phyloP scores from a whole-genome alignment of 129 eudicot genomes.

The Smallanthus sonchifolius region DNA sequence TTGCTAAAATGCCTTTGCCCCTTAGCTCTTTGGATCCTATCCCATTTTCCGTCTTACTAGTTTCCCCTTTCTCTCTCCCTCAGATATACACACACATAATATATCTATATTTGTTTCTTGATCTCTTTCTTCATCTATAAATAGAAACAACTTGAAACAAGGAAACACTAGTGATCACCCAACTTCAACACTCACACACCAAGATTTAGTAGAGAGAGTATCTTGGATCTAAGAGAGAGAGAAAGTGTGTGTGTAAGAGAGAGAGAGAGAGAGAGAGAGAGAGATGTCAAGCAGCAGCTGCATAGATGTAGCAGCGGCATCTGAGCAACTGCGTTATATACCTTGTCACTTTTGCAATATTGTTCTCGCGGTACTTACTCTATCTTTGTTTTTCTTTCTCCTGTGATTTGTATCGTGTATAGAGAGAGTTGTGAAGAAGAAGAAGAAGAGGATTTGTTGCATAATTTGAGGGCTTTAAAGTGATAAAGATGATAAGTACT shows the following conservation, averaged over 20 bases:
- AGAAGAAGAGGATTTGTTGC: background rate
- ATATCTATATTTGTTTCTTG: constrained; percentile 29
- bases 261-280: background rate
- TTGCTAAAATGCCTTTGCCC: constrained; percentile 35
- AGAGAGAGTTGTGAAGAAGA: background rate
- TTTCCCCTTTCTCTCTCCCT: constrained; percentile 31
- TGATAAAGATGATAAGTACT: no score
- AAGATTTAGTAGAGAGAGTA: constrained; percentile 20
- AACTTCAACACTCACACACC: constrained; percentile 25
- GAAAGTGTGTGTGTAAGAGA: background rate
- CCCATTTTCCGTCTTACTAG: constrained; percentile 30
- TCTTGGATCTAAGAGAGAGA: constrained; percentile 6
- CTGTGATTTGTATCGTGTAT: constrained; percentile 5
- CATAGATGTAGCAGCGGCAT: constrained; percentile 39
- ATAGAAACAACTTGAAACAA: constrained; percentile 21
- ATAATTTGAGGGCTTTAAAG: constrained; percentile 8
- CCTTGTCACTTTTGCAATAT: constrained; percentile 98
- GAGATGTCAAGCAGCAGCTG: constrained; percentile 49
- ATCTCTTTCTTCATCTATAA: constrained; percentile 30
- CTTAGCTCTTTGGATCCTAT: constrained; percentile 51
- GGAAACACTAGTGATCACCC: constrained; percentile 28
- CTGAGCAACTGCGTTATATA: constrained; percentile 90
- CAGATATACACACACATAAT: constrained; percentile 20
- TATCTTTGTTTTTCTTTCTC: background rate
- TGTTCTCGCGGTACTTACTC: constrained; percentile 84